Base-by-base conservation (phyloP, 192 early-diverging fungal species). In the Coemansia sp. region DNA sequence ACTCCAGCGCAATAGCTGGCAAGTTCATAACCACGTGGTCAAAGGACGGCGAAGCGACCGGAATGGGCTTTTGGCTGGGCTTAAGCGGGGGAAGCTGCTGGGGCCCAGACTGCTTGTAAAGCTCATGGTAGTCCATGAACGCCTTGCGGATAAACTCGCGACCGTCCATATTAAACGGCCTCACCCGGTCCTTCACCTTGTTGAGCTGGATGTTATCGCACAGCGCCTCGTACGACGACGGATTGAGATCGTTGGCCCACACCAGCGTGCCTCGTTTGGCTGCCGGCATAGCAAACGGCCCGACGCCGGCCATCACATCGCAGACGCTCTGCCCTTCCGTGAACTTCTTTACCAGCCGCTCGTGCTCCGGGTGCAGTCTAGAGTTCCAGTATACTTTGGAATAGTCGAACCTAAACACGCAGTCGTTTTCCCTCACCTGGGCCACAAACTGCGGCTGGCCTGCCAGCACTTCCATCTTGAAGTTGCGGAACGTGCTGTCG, bases 321-420 rank as follows among this genome's bases (percentile, higher is more conserved):
- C 94, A 97, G 7, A 99, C 75, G 38, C 82, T 77, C 19, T 90
- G 84, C 3, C 82, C 84, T 39, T 65, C 55, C 14, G 76, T 67
- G 70, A 99, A 99, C 56, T 68, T 43, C 30, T 78, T 75, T 19
- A 95, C 89, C n/a, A 99, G 63, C 30, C 97, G 86, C 36, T 92
- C 88, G 54, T 99, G 97, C 60, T 99, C 97, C 0, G 81, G 73
- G 58, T 97, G 94, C 48, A 99, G 82, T 10, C 97, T 84, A 5
- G 94, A 96, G 80, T 99, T 99, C 97, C 97, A 99, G 74, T 99
- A 99, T 5, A 99, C 97, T 51, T 90, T 84, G 12, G 94, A 91
- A 65, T 95, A 97, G 57, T 99, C 96, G 55, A 99, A 92, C 45
- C 80, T 70, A 70, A 98, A 97, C 53, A 70, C 80, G 77, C 94